These are phyloP conservation scores for Boletellus ananas DNA, from an alignment of 768 basidiomycete species.

Conservation along the genomic window DNA sequence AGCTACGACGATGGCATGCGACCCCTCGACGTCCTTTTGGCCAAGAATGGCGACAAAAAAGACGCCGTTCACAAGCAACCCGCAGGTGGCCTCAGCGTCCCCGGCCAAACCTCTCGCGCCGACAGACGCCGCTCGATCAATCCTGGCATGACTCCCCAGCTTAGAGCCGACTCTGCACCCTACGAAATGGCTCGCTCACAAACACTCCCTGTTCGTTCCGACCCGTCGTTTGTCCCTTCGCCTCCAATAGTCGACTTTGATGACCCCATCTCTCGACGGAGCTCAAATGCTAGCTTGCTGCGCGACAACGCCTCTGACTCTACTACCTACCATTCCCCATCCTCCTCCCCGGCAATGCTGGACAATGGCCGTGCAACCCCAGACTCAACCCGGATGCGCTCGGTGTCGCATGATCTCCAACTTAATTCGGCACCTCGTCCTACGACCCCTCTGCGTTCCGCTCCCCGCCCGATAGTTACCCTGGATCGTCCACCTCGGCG, in stretches of 20 bases:
- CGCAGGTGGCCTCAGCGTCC: conserved; percentile 21
- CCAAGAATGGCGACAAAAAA: conserved; percentile 17
- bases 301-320: conserved; percentile 28
- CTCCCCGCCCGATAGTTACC: conserved; percentile 27
- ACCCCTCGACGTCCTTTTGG: conserved; percentile 20
- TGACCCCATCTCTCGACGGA: conserved; percentile 10
- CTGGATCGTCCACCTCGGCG: conserved; percentile 36
- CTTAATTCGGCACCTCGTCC: conserved; percentile 4
- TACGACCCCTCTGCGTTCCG: conserved; percentile 14
- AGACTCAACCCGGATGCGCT: conserved; percentile 41
- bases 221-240: conserved; percentile 18
- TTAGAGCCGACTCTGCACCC: conserved; percentile 15
- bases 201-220: conserved; percentile 24
- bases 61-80: conserved; percentile 5
- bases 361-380: conserved; percentile 33
- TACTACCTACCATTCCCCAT: conserved; percentile 34
- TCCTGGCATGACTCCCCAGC: conserved; percentile 41
- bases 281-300: conserved; percentile 24
- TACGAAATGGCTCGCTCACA: conserved; percentile 31
- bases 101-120: conserved; percentile 33
- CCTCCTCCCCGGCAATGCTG: conserved; percentile 36
- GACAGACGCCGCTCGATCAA: conserved; percentile 55
- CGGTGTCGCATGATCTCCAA: conserved; percentile 31
- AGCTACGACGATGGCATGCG: conserved; percentile 45
- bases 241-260: conserved; percentile 18